Evolutionary conservation across 2,329 filamentous ascomycete species (phyloP).

Genomic region (Aspergillus proliferans): DNA sequence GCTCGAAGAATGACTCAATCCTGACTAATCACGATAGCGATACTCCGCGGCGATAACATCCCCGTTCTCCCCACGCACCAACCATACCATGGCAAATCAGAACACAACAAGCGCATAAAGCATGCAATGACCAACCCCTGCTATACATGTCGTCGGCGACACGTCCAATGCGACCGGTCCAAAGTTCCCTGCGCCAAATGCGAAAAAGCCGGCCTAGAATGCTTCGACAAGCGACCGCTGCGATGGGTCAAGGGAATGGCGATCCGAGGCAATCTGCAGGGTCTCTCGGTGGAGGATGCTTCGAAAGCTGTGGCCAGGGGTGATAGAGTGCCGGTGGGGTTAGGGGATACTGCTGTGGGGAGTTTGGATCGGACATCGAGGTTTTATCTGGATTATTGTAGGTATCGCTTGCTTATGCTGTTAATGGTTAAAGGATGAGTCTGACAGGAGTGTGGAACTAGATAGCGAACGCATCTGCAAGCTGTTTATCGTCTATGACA

Average conservation of each 20-base stretch:
- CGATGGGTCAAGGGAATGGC: constrained; percentile 33
- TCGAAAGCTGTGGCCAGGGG: background rate
- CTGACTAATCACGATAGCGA: too few species aligned
- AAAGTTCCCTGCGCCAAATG: constrained; percentile 28
- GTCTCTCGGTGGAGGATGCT: constrained; percentile 12
- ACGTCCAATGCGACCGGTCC: constrained; percentile 29
- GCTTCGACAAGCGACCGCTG: constrained; percentile 26
- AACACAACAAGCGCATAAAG: background rate
- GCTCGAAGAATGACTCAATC: too few species aligned
- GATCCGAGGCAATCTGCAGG: constrained; percentile 27
- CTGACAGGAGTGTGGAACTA: constrained; percentile 1
- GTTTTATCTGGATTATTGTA: constrained; percentile 32
- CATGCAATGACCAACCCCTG: constrained; percentile 16
- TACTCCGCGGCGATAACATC: background rate
- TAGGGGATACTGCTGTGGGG: constrained; percentile 10
- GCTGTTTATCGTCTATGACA: constrained; percentile 31
- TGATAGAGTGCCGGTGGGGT: constrained; percentile 4
- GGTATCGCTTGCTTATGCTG: constrained; percentile 1
- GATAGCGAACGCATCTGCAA: constrained; percentile 32
- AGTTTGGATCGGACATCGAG: constrained; percentile 16
- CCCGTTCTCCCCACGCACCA: background rate
- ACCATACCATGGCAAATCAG: background rate
- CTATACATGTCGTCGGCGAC: constrained; percentile 32
- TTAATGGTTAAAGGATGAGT: too few species aligned
- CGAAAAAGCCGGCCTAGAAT: constrained; percentile 27